Evolutionary conservation across 345 rosid genomes (phyloP), one percentile per base, ranked within the genome.

Genomic region (Melaleuca alternifolia): DNA sequence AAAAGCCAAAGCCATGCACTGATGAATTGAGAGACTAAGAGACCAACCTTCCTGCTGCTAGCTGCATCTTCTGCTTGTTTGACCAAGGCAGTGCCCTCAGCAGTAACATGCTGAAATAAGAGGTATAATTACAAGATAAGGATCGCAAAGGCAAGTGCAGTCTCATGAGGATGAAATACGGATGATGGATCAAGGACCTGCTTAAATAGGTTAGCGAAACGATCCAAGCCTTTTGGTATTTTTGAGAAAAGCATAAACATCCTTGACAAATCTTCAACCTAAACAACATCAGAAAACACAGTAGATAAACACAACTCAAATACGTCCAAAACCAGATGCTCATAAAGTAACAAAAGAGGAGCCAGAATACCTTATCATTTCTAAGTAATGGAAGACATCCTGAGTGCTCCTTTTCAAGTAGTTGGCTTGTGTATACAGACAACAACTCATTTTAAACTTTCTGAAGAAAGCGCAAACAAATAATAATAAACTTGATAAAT

Each of bases 221-320:
- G 98, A 61, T 95, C 99, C 92, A 98, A 89, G 87, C 98, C 98
- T 85, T 86, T 86, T 5, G 92, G 89, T 86, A 95, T 94, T 87
- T 95, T 94, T 84, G 92, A 93, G 86, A 93, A 98, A 76, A 96
- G 99, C 92, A 96, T 93, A 90, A 93, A 95, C 96, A 96, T 98
- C 93, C 99, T 93, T 46, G 99, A 98, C 85, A 98, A 95, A 90
- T 98, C 99, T 28, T 94, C 98, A 85, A 93, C 94, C 99, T 97
- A 89, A 83, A 71, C 79, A 71, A 24, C 23, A 71, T 18, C 37
- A 71, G 48, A 71, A 71, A 37, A 71, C 21, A 71, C 16, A 12
- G 24, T 71, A 33, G 79, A 13, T 71, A 37, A 37, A 37, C 10
- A 37, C 48, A 71, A 37, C 48, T 41, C 37, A 46, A 37, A 33